Base-by-base conservation (phyloP, 768 basidiomycete species). In the Cyclocybe cylindracea region DNA sequence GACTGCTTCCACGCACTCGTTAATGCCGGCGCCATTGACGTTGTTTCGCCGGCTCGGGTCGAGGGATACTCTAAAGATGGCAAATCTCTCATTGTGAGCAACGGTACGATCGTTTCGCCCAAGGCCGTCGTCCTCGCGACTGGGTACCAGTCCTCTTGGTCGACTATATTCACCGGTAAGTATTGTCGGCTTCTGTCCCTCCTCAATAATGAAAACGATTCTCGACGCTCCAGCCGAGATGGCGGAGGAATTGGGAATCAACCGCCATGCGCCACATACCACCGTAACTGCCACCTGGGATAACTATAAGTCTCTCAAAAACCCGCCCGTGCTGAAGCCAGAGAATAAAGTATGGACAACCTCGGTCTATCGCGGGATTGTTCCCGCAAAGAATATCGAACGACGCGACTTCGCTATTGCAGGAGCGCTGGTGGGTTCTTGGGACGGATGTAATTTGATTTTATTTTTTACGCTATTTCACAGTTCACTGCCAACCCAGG, bases 391-490 rank as follows among this genome's bases (percentile, higher is more conserved):
- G 55, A 84, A 81, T 55, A 76, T 86, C 43, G 13, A 61, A 3
- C 67, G 66, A 5, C 69, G 78, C 7, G 84, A 87, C 61, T 82
- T 87, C 51, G 84, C 82, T 1, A 74, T 86, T 44, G 84, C 83
- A 41, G 84, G 84, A 13, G 79, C 83, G 10, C 57, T 79, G 24
- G 85, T 84, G 65, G 29, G 78, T 35, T 32, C n/a, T 41, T 6
- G 38, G 31, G 4, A n/a, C 40, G 0, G 35, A 18, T 48, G 32
- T 7, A 2, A 19, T 13, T 50, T 16, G 10, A 13, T 33, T 33
- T 33, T 31, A 13, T 13, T 16, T 29, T 13, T 16, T 24, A 33
- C 24, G 16, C 41, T 35, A 29, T 24, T 4, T 10, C 5, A 10
- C 53, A 85, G 83, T 78, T 83, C 52, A 75, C 79, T 1, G 70